Base-by-base conservation (phyloP, 805 yeast species). In the Metschnikowia anglica region DNA sequence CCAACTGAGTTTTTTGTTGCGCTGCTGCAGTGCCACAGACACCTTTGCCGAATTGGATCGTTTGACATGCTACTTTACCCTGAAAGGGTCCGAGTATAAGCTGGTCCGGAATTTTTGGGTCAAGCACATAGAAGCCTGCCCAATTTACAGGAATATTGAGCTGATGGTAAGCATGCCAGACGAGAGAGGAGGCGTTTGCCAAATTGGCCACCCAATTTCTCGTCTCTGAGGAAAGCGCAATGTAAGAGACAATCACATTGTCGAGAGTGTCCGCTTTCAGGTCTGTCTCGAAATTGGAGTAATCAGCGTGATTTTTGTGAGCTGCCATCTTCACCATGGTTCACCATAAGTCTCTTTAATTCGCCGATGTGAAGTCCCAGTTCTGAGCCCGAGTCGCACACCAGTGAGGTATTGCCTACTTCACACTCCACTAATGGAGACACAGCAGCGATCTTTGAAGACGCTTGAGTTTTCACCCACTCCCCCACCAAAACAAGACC, bases 51-150 rank as follows among this genome's bases (percentile, higher is more conserved):
- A 84, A 68, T 43, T 68, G 58, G 44, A 91, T 93, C 20, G 68
- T 66, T 63, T 93, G 98, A 56, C 99, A 91, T 0, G 98, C 98
- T 2, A 91, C 97, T 62, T 88, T 88, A 4, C 99, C 99, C 63
- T 88, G 95, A 63, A 91, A 91, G 11, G 99, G 99, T 0, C 95
- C 99, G 28, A 91, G 68, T 17, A 87, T 73, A 39, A 93, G 68
- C 55, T 75, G 80, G 1, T 60, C 35, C 1, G 53, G 36, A n/a
- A 23, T 35, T 10, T 60, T 55, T 2, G 68, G 61, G 41, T 78
- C 73, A 13, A 72, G 52, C 1, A 86, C 78, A 56, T 91, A 91
- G 61, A 93, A 89, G 0, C 99, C 99, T 0, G 95, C 80, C 99
- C 99, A 91, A 61, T 91, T 91, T 9, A 90, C 86, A 0, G 68